Base-by-base conservation (phyloP, 176 grass and related monocot genomes). In the Cocos nucifera region DNA sequence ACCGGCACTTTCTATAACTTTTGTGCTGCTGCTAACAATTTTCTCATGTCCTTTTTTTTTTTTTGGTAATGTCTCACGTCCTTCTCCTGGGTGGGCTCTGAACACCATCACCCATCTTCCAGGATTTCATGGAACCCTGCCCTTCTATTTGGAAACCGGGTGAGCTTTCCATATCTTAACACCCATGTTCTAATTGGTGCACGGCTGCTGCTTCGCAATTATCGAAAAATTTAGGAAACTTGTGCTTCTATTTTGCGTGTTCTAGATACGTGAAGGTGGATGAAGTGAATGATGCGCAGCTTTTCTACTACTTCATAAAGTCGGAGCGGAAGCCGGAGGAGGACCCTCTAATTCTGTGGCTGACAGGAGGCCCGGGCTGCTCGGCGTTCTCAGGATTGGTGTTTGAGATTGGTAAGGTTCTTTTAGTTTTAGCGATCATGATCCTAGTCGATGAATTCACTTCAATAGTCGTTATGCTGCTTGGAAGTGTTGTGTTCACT, bases 81-180 rank as follows among this genome's bases (percentile, higher is more conserved):
- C 12, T 18, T 23, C 53, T 55, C 3, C 52, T 12, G 58, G 60
- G 2, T 74, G 65, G 25, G 65, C 64, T 53, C 64, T 29, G 50
- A 81, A 64, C 50, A 53, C 24, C 74, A 63, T 86, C 26, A 80
- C 21, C 23, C 32, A 53, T 12, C 77, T 86, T 23, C 77, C 77
- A 16, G 77, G 82, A 35, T 85, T 85, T 17, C 60, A 85, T 48
- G 82, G 82, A 0, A 65, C 61, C 15, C 66, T 83, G 21, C 71
- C 76, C 5, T 79, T 85, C 54, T 51, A 59, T 19, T 59, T 85
- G 9, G 66, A 85, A 77, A 85, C 82, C 4, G 82, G 75, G 77
- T 69, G 35, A 28, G 7, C 35, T 44, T 44, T 44, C 35, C 35
- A 44, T 44, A 12, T 12, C 12, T 14, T 44, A 44, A 14, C 35